These are phyloP conservation scores for Xylaria sp. DNA, from an alignment of 2,329 filamentous ascomycete genomes.

Conservation along the genomic window DNA sequence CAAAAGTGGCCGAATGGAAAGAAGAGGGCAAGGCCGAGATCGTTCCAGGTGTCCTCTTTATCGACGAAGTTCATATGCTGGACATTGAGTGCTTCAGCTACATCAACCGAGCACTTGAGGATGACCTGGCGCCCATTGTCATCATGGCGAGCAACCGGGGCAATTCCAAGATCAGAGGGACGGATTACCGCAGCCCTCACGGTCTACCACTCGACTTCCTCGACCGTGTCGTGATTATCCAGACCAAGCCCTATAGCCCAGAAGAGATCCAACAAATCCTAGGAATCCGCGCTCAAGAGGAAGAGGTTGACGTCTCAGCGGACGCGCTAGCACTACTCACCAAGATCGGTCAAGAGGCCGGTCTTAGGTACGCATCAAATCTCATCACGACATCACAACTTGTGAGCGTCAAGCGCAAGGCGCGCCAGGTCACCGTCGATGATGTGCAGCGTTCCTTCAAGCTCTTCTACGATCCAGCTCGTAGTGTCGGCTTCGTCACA, in stretches of 20 bases:
- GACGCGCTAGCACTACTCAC: constrained; percentile 93
- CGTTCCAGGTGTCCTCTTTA: constrained; percentile 95
- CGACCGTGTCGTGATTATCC: constrained; percentile 95
- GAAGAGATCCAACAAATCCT: constrained; percentile 95
- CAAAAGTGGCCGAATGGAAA: constrained; percentile 98
- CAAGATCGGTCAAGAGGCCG: constrained; percentile 93
- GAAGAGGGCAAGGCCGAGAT: constrained; percentile 99
- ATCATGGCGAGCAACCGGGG: constrained; percentile 99
- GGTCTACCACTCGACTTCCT: constrained; percentile 95
- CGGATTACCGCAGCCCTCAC: constrained; percentile 91
- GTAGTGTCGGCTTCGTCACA: constrained; percentile 89
- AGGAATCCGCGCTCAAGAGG: constrained; percentile 90
- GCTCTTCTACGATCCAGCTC: constrained; percentile 88
- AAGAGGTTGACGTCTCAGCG: constrained; percentile 90
- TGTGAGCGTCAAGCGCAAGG: constrained; percentile 83
- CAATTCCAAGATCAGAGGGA: constrained; percentile 89
- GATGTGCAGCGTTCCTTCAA: constrained; percentile 95
- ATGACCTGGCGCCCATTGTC: constrained; percentile 93
- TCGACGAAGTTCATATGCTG: constrained; percentile 99
- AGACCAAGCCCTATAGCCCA: constrained; percentile 82
- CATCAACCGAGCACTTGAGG: constrained; percentile 95
- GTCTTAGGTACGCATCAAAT: constrained; percentile 95
- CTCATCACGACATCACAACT: constrained; percentile 95
- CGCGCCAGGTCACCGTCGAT: constrained; percentile 82
- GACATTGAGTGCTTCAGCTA: constrained; percentile 99